Base-by-base conservation (phyloP, 2,329 filamentous ascomycete species). In the Colletotrichum costaricense region DNA sequence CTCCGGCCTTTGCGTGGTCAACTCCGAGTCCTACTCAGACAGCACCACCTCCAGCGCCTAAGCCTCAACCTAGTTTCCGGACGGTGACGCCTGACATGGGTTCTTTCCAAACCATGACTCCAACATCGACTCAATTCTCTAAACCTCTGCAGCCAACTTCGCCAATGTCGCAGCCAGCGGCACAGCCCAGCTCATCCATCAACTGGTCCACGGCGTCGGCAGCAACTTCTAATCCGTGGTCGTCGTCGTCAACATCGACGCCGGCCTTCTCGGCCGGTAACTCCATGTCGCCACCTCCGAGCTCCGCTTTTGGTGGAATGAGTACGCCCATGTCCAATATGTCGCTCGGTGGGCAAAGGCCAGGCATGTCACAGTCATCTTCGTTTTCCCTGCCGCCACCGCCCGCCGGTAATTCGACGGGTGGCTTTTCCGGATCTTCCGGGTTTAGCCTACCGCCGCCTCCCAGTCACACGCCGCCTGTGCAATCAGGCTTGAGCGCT, bases 1-100 rank as follows among this genome's bases (percentile, higher is more conserved):
- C 84, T 3, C 84, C 87, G 0, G 83, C 88, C 4, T 93, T 93
- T 79, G 87, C 91, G 8, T 93, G 91, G 91, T 92, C 91, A 2
- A 91, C 90, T 3, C 88, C 90, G 12, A 85, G 83, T 11, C 83
- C 88, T 5, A 82, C 83, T 19, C 80, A 72, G 7, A 76, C 81
- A 58, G 74, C 79, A 26, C 38, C 77, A 33, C 76, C 77, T 63
- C 82, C 83, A 12, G 79, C 79, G 5, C 77, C 83, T 59, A 84
- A 84, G 69, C 82, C 86, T 67, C 81, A 84, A 58, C 77, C 84
- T 55, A 76, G 84, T 22, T 91, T 88, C 80, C 83, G 90, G 59
- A 90, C 89, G 0, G 87, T 91, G 33, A 91, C 89, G 1, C 90
- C 90, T 0, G 90, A 92, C 73, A 83, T 92, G 0, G 84, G 82